A percentile compares a stretch with the other conserved stretches of the same genome.
phyloP scores from a whole-genome alignment of 768 basidiomycete species.

The Psilocybe sp. region DNA sequence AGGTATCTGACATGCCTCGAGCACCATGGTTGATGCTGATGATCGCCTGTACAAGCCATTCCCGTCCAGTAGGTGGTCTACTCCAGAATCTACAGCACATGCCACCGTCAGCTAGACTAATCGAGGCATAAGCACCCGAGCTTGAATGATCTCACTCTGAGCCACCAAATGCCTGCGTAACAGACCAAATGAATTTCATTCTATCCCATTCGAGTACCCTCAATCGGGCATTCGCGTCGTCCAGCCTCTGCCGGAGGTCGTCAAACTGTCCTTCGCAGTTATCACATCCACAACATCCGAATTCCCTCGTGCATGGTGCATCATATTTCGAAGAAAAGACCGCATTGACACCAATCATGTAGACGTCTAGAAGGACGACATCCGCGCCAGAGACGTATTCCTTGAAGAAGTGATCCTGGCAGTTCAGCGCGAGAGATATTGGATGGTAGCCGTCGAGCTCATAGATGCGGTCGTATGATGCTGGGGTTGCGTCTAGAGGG shows the following conservation, averaged over 20 bases:
- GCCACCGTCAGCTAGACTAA: not conserved
- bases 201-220: constrained; percentile 45
- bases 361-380: constrained; percentile 52
- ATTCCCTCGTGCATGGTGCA: constrained; percentile 44
- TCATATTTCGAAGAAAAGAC: constrained; percentile 40
- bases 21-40: constrained; percentile 53
- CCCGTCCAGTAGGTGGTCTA: constrained; percentile 44
- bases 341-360: constrained; percentile 34
- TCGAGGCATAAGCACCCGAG: not conserved
- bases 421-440: constrained; percentile 27
- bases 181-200: constrained; percentile 50
- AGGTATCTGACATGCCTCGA: constrained; percentile 23
- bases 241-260: constrained; percentile 48
- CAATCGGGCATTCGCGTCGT: constrained; percentile 40
- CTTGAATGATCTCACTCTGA: constrained; percentile 15
- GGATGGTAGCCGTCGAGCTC: constrained; percentile 57
- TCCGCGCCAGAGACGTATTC: constrained; percentile 51
- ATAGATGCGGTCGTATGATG: constrained; percentile 45
- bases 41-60: constrained; percentile 48
- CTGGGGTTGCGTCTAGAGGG: constrained; percentile 40
- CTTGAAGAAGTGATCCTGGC: constrained; percentile 49
- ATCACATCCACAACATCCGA: constrained; percentile 61
- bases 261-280: constrained; percentile 52
- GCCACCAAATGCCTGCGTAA: constrained; percentile 57
- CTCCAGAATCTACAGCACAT: constrained; percentile 42